These are phyloP conservation scores for Ceratobasidium sp. DNA, from an alignment of 1,284 basidiomycete species.

Conservation along the genomic window DNA sequence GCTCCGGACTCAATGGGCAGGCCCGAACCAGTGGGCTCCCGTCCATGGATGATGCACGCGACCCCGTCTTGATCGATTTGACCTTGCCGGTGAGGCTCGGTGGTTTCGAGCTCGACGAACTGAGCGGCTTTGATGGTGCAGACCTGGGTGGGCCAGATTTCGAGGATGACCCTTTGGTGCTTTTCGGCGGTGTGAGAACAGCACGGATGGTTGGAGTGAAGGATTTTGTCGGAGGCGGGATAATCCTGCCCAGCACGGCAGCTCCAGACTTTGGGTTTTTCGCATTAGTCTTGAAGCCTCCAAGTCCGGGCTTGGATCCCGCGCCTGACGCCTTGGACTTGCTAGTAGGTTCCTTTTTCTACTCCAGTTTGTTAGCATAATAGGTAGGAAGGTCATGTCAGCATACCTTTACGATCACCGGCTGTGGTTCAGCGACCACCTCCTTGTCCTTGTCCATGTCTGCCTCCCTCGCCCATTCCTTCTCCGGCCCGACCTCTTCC, in stretches of 20 bases:
- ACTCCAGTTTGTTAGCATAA: not conserved
- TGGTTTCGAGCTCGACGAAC: not conserved
- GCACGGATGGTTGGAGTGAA: conserved; percentile 29
- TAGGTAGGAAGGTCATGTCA: not conserved
- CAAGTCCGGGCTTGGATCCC: conserved; percentile 7
- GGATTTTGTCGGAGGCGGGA: conserved; percentile 7
- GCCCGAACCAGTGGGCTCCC: conserved; percentile 28
- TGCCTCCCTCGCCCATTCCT: not conserved
- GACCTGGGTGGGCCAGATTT: conserved; percentile 1
- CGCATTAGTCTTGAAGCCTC: conserved; percentile 12
- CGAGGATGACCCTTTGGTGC: conserved; percentile 1
- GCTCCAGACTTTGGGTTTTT: conserved; percentile 15
- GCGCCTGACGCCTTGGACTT: not conserved
- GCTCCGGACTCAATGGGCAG: conserved; percentile 24
- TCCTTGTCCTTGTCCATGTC: conserved; percentile 1
- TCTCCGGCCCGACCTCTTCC: conserved; percentile 6
- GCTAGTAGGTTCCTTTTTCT: not conserved
- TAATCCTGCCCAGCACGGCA: conserved; percentile 4
- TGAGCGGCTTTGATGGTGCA: not conserved
- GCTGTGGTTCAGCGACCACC: not conserved
- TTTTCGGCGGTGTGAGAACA: conserved; percentile 18
- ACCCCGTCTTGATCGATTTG: conserved; percentile 25
- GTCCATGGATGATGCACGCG: conserved; percentile 25
- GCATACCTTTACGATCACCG: conserved; percentile 8
- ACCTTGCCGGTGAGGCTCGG: not conserved